phyloP scores from a whole-genome alignment of 805 yeast species.

The Alloascoidea hylecoeti region DNA sequence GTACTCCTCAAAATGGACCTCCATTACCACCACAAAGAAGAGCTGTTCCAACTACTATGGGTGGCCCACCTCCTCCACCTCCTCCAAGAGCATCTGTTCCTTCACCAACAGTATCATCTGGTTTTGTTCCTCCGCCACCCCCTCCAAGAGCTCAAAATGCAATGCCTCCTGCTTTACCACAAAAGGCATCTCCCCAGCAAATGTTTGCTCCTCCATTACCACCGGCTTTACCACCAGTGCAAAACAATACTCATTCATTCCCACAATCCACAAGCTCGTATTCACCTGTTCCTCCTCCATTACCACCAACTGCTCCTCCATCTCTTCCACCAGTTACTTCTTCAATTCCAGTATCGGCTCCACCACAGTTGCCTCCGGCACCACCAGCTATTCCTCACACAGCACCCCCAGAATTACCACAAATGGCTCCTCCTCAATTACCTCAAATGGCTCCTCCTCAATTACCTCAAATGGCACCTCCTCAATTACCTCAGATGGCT shows the following conservation, averaged over 20 bases:
- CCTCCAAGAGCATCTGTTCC: constrained; percentile 14
- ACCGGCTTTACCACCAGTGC: constrained; percentile 5
- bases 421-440: constrained; percentile 14
- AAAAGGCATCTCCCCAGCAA: too few relatives aligned
- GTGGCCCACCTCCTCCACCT: constrained; percentile 11
- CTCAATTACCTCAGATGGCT: constrained; percentile 13
- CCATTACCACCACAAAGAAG: constrained; percentile 6
- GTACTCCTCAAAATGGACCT: constrained; percentile 5
- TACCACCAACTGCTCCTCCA: constrained; percentile 12
- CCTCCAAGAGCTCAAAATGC: constrained; percentile 20
- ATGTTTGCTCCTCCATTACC: constrained; percentile 10
- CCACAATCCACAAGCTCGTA: constrained; percentile 9
- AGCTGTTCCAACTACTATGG: constrained; percentile 7
- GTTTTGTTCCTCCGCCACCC: constrained; percentile 18
- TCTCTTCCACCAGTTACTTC: constrained; percentile 9
- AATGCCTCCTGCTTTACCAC: too few relatives aligned
- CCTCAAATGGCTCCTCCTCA: constrained; percentile 8
- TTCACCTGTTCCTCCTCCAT: constrained; percentile 10
- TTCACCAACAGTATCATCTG: constrained; percentile 16
- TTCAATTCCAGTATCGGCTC: constrained; percentile 9
- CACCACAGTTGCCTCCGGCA: constrained; percentile 5
- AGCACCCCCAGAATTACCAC: constrained; percentile 11
- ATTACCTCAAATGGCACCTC: constrained; percentile 14
- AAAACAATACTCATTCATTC: constrained; percentile 8
- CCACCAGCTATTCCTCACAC: constrained; percentile 13